phyloP scores from a whole-genome alignment of 2,329 filamentous ascomycete species.

The Monosporascus sp. region DNA sequence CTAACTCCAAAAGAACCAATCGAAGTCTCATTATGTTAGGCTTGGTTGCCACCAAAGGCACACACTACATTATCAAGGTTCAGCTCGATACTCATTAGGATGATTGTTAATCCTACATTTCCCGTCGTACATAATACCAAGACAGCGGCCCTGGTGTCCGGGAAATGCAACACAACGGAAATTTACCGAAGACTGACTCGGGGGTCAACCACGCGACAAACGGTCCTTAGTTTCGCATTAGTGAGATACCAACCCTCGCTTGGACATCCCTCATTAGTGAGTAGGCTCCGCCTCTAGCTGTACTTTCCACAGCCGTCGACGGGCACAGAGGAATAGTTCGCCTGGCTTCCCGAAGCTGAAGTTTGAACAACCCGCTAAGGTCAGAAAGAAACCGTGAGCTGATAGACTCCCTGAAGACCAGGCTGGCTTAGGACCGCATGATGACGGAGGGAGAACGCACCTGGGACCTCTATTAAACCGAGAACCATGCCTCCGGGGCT shows the following conservation, averaged over 20 bases:
- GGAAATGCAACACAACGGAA: too few relatives aligned
- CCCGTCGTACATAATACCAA: too few relatives aligned
- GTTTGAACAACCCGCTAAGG: constrained; percentile 34
- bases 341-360: constrained; percentile 37
- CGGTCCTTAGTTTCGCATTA: not conserved
- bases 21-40: not conserved
- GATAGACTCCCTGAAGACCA: not conserved
- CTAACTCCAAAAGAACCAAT: not conserved
- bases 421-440: not conserved
- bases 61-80: too few relatives aligned
- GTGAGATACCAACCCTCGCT: too few relatives aligned
- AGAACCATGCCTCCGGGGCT: constrained; percentile 36
- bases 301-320: constrained; percentile 39
- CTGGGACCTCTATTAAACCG: constrained; percentile 33
- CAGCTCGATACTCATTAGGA: too few relatives aligned
- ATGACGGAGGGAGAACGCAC: constrained; percentile 14
- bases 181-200: too few relatives aligned
- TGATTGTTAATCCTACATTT: too few relatives aligned
- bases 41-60: too few relatives aligned
- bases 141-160: too few relatives aligned
- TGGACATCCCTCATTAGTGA: not conserved
- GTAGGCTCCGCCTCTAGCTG: constrained; percentile 18
- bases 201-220: not conserved
- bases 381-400: not conserved
- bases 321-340: constrained; percentile 43